Evolutionary conservation across 2,329 filamentous ascomycete genomes (phyloP).

Genomic region (Cordyceps pruinosa): DNA sequence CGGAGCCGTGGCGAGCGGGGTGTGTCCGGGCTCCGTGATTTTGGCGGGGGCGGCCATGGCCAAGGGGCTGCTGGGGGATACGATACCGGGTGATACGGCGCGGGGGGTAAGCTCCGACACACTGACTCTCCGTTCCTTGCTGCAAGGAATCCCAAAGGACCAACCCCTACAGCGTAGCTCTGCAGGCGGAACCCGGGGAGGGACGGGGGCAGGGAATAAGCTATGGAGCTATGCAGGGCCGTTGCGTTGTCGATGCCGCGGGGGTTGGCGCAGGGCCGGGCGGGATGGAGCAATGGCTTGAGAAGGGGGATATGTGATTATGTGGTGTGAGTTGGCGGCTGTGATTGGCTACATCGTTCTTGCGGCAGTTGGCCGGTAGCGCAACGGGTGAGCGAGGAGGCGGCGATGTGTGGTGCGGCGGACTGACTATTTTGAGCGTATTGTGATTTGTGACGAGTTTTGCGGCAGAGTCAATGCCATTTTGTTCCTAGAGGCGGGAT

Average conservation of each 20-base stretch:
- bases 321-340: background rate
- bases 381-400: background rate
- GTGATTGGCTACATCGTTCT: slow-evolving; percentile 10
- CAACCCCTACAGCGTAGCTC: background rate
- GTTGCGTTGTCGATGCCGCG: slow-evolving; percentile 9
- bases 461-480: too few species aligned
- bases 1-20: too few species aligned
- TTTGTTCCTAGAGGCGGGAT: too few species aligned
- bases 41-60: background rate
- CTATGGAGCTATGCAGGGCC: slow-evolving; percentile 7
- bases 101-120: too few species aligned
- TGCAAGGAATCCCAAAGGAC: background rate
- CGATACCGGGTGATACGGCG: too few species aligned
- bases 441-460: too few species aligned
- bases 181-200: background rate
- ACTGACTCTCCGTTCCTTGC: background rate
- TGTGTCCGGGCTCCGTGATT: background rate
- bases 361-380: slow-evolving; percentile 1
- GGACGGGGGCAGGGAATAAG: background rate
- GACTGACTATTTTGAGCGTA: too few species aligned
- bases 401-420: background rate
- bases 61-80: too few species aligned
- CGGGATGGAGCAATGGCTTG: too few species aligned
- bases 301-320: too few species aligned
- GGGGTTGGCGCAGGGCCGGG: background rate